Conservation (phyloP, 2,329 filamentous ascomycete genomes). For the Cladosporium sp. region DNA sequence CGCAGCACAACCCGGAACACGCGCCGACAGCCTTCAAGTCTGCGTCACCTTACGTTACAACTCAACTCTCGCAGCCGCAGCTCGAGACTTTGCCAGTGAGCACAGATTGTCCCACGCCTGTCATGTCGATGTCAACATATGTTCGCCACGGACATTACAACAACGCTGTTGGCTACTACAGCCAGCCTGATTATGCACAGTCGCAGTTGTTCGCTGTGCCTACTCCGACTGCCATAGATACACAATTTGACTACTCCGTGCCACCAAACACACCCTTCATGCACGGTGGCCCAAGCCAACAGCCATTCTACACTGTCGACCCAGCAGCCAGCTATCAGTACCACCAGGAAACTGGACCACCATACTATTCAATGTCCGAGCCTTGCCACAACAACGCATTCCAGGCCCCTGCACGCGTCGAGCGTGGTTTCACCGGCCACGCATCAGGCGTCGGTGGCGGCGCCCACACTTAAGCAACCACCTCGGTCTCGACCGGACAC, state of each 20-base stretch:
- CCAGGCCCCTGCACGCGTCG: slow-evolving; percentile 13
- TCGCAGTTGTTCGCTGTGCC: background rate
- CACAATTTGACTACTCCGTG: background rate
- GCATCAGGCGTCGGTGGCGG: slow-evolving; percentile 15
- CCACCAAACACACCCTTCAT: background rate
- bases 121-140: background rate
- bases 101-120: background rate
- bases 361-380: background rate
- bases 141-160: background rate
- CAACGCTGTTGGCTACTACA: background rate
- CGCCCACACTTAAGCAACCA: slow-evolving; percentile 1
- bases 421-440: slow-evolving; percentile 15
- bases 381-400: background rate
- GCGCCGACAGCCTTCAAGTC: background rate
- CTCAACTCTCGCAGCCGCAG: slow-evolving; percentile 26
- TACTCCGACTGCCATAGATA: background rate
- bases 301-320: background rate
- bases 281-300: background rate
- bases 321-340: background rate
- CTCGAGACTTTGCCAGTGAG: slow-evolving; percentile 23
- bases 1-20: background rate
- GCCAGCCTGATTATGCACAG: background rate
- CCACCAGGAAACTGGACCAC: background rate
- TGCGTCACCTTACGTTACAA: slow-evolving; percentile 8
- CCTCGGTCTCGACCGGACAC: background rate